These are phyloP conservation scores for Podospora australis DNA, from an alignment of 495 filamentous ascomycete genomes.

Conservation along the genomic window DNA sequence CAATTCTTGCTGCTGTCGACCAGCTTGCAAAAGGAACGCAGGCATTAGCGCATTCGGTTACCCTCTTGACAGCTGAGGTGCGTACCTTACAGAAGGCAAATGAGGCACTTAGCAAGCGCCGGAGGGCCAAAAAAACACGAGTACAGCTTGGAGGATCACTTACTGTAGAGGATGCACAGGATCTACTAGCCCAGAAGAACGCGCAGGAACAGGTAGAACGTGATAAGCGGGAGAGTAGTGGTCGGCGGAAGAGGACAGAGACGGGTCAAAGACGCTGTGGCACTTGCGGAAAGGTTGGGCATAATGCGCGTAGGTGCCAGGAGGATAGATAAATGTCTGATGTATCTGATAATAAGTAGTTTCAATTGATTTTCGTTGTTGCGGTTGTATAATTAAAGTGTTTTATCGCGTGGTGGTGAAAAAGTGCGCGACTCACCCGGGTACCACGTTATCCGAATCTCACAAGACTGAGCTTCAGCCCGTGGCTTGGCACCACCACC, in stretches of 20 bases:
- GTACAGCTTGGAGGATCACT: constrained; percentile 1
- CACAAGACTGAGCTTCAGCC: neutral
- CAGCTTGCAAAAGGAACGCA: neutral
- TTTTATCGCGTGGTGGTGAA: neutral
- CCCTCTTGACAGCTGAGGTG: neutral
- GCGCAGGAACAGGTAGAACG: neutral
- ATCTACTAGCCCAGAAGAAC: neutral
- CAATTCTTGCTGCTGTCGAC: neutral
- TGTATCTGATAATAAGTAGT: neutral
- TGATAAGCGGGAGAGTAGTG: constrained; percentile 3
- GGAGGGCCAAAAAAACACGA: too few species aligned
- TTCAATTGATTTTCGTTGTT: neutral
- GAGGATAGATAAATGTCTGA: neutral
- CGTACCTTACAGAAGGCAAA: neutral
- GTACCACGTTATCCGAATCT: too few species aligned
- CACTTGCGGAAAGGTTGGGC: neutral
- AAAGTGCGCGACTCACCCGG: too few species aligned
- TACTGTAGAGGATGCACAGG: constrained; percentile 2
- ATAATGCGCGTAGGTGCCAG: constrained; percentile 7
- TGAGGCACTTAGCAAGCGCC: neutral
- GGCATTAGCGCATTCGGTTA: neutral
- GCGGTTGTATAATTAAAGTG: neutral
- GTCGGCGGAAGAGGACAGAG: neutral
- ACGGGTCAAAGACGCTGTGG: neutral
- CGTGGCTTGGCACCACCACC: neutral